Percentiles rank a stretch among this genome's conserved stretches.
Evolutionary conservation across 352 stramenopile species (phyloP).

Genomic region (Phytophthora pistaciae): DNA sequence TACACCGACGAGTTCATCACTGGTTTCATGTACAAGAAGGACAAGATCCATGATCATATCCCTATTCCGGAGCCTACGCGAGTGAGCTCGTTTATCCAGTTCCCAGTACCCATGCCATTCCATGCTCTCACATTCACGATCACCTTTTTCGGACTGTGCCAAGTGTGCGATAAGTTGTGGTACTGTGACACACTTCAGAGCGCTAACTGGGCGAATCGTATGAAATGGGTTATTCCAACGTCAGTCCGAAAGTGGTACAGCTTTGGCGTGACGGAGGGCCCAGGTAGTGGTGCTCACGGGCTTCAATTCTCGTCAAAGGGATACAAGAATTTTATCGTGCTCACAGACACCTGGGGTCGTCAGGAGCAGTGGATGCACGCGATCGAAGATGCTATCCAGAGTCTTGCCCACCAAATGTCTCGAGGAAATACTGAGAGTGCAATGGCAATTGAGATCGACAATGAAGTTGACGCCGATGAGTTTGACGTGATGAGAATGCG

Average conservation of each 20-base stretch:
- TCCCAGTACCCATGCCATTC: constrained; percentile 90
- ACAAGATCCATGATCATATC: constrained; percentile 92
- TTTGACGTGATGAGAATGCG: constrained; percentile 71
- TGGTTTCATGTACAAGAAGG: constrained; percentile 92
- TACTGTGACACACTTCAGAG: constrained; percentile 89
- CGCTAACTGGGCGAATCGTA: constrained; percentile 86
- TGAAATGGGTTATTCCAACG: constrained; percentile 92
- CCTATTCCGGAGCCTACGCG: constrained; percentile 86
- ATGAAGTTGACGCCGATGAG: constrained; percentile 84
- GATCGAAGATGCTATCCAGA: constrained; percentile 82
- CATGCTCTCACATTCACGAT: constrained; percentile 89
- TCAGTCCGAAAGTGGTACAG: constrained; percentile 90
- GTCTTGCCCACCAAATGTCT: constrained; percentile 63
- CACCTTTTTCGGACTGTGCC: constrained; percentile 86
- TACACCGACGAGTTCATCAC: constrained; percentile 88
- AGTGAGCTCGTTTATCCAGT: constrained; percentile 91
- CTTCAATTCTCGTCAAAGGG: constrained; percentile 90
- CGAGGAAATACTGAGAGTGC: constrained; percentile 75
- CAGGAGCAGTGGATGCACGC: constrained; percentile 91
- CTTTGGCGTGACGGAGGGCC: constrained; percentile 81
- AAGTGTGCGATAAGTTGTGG: constrained; percentile 91
- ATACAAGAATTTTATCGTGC: constrained; percentile 91
- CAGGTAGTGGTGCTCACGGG: constrained; percentile 84
- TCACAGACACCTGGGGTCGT: constrained; percentile 85
- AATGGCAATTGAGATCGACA: constrained; percentile 90